Evolutionary conservation across 1,139 yeast genomes (phyloP), one percentile per base, ranked within the genome.

Genomic region (Hemisphaericaspora xylofermentans): DNA sequence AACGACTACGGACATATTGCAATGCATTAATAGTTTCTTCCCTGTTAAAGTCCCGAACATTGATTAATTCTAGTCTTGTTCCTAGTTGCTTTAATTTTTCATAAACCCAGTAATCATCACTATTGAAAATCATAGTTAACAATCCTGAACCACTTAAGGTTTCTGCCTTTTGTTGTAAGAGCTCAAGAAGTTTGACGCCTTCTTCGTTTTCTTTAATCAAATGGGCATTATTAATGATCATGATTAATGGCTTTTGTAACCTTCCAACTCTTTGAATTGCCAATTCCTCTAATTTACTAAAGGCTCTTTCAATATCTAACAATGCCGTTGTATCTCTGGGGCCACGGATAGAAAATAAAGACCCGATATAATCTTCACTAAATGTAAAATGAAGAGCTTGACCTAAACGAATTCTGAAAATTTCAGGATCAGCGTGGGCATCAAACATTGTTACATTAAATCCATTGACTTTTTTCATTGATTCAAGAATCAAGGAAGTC

Each of bases 81-180:
- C 91, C 89, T 16, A 84, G 66, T 46, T 74, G 77, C 53, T 84
- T 84, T 48, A 87, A 66, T 44, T 88, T 78, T 53, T 87, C 95
- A 57, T 85, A 87, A 1, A 87, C 76, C 95, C 95, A 87, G 60
- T 87, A 87, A 54, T 87, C 95, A 60, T 87, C 95, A 47, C 88
- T 80, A 53, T 85, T 84, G 67, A 87, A 86, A 4, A 87, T 66
- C 61, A 86, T 78, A 0, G 94, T 87, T 13, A 82, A 83, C 41
- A 87, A 66, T 0, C 93, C 91, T 0, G 88, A 74, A 2, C 93
- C 93, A 49, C 91, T 78, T 35, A 87, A 68, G 12, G 81, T 62
- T 56, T 87, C 95, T 0, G 95, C 95, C 55, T 87, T 86, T 53
- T 87, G 95, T 52, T 87, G 95, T 35, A 87, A 63, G 35, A 87